Evolutionary conservation across 2,329 filamentous ascomycete species (phyloP), one percentile per base, ranked within the genome.

Genomic region (Fusarium begoniae): DNA sequence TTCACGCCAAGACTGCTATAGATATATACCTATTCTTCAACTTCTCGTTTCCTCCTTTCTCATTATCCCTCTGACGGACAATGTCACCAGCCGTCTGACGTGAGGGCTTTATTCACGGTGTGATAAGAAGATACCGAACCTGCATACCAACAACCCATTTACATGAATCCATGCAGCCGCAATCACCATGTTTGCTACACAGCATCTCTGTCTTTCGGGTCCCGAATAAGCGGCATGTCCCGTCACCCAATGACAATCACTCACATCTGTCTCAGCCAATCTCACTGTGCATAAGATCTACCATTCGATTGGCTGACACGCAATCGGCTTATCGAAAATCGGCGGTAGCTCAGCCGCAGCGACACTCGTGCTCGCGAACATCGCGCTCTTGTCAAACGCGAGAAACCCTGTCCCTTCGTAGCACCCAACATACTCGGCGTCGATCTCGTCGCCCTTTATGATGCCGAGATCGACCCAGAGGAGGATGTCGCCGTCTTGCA

Each of bases 391-490:
- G 83, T 66, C 69, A 43, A 70, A 70, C 20, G 57, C 69, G 37
- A 70, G 20, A 41, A 73, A 74, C 7, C 72, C 71, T 3, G 72
- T 75, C 3, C 41, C 54, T 1, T 75, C 68, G 28, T 66, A 72
- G 28, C 72, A 75, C 4, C 72, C 72, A 47, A 75, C 35, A 24
- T 74, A 74, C 45, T 75, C 72, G 2, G 72, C 72, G 18, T 69
- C 68, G 20, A 75, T 58, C 30, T 75, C 72, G 8, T 69, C 22
- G 2, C 68, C 51, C 35, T 74, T 74, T 15, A 74, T 28, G 2
- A 75, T 64, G 2, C 71, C 67, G 13, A 72, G 35, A 32, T 75
- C 72, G n/a, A 74, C 72, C 72, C 72, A 74, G 22, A 75, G 54
- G n/a, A 69, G 26, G 8, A 75, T 10, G 7, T 75, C 53, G 2